Conservation (phyloP, 116 monocot species). For the Iris pallida region DNA sequence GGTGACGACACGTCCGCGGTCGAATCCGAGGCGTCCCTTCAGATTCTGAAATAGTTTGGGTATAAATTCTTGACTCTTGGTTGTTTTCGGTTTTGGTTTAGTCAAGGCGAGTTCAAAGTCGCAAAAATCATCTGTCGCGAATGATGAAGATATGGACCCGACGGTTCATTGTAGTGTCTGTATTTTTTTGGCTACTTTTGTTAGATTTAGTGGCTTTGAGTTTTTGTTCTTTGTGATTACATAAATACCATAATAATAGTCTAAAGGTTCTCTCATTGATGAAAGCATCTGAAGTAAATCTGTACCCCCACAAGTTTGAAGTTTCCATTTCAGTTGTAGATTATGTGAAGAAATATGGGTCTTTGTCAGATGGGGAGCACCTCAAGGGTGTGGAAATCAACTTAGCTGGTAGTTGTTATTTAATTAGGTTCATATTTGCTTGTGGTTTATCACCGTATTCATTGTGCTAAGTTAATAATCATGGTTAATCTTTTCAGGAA, state of each 20-base stretch:
- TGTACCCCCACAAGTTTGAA: constrained; percentile 89
- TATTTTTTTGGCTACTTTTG: too few species aligned
- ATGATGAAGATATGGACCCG: constrained; percentile 93
- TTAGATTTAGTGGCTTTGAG: not conserved
- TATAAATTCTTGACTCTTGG: too few species aligned
- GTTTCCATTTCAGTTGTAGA: constrained; percentile 46
- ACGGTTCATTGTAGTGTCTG: constrained; percentile 39
- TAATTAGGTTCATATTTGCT: not conserved
- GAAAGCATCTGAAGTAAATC: constrained; percentile 52
- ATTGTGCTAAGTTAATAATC: not conserved
- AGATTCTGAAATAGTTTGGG: too few species aligned
- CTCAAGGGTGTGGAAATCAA: constrained; percentile 58
- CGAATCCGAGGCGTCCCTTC: too few species aligned
- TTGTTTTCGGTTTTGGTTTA: too few species aligned
- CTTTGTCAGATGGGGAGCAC: constrained; percentile 61
- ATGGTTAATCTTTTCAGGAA: constrained; percentile 37
- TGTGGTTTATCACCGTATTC: not conserved
- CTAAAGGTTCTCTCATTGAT: constrained; percentile 48
- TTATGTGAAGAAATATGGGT: constrained; percentile 50
- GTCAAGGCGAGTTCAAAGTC: constrained; percentile 20
- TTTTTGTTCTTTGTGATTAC: constrained; percentile 10
- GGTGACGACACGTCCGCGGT: too few species aligned
- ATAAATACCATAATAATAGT: constrained; percentile 94
- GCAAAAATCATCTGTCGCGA: constrained; percentile 39
- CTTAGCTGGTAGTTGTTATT: constrained; percentile 53